Base-by-base conservation (phyloP, 1,284 basidiomycete species). In the Rugosomyces carneus region DNA sequence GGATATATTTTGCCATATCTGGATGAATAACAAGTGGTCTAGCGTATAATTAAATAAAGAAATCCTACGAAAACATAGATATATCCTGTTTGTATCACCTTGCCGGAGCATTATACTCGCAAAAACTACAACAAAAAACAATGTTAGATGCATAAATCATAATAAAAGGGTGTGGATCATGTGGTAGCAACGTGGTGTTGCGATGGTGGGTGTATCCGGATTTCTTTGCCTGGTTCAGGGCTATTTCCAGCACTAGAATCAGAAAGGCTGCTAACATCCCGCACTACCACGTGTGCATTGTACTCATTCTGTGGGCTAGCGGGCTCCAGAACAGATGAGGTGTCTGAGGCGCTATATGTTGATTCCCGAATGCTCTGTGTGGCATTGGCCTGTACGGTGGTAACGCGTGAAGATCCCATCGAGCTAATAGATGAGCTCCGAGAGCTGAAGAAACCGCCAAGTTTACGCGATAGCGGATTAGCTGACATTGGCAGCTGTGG, bases 361-460 rank as follows among this genome's bases (percentile, higher is more conserved):
- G 69, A 70, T 48, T 71, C 71, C 10, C 67, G 69, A 10, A 57
- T 47, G 37, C 55, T 55, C 24, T 37, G 53, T 11, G 60, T 60
- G 10, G 63, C 59, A 42, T 64, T 65, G 16, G 64, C 61, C 42
- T 66, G 66, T 36, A 53, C 57, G 45, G 49, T 67, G 53, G 54
- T 66, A 43, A 60, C 48, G 41, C 63, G 52, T 2, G 55, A 47
- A 1, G 56, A 60, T 10, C 51, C 35, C 8, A 60, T 39, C 40
- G 57, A 37, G 48, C 52, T 47, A 37, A 47, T 42, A 15, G 66
- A 54, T 26, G 64, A 58, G 10, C 67, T 67, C 44, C 78, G 68
- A 37, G 78, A 69, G 47, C 73, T 68, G 59, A 88, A 88, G 62
- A 88, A 79, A 2, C 79, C 80, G 2, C 81, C 80, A 32, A 88